These are phyloP conservation scores for Elaeis guineensis DNA, from an alignment of 176 grass and related monocot species.

Conservation along the genomic window DNA sequence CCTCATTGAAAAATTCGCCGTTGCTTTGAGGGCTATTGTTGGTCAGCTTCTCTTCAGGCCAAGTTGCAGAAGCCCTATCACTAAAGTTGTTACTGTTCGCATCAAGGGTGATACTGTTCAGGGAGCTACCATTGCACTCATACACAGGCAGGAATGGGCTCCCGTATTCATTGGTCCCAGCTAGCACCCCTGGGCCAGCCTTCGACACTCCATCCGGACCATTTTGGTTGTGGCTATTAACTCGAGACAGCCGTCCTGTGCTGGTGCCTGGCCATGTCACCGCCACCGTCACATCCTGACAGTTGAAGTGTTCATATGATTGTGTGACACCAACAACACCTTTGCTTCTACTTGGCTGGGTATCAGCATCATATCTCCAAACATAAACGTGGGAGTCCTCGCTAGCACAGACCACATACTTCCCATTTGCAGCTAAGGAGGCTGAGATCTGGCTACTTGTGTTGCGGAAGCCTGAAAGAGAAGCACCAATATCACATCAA, in stretches of 20 bases:
- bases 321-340: constrained; percentile 59
- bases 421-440: constrained; percentile 78
- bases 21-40: constrained; percentile 41
- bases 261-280: constrained; percentile 66
- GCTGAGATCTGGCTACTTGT: constrained; percentile 98
- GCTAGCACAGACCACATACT: constrained; percentile 81
- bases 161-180: constrained; percentile 15
- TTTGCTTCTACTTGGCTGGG: constrained; percentile 64
- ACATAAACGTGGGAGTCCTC: constrained; percentile 94
- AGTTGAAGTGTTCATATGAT: constrained; percentile 94
- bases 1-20: constrained; percentile 41
- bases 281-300: constrained; percentile 69
- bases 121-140: constrained; percentile 20
- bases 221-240: constrained; percentile 33
- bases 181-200: constrained; percentile 14
- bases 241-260: constrained; percentile 20
- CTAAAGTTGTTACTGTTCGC: constrained; percentile 14
- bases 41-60: constrained; percentile 38
- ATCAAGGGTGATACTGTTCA: constrained; percentile 4
- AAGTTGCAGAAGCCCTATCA: constrained; percentile 25
- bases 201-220: constrained; percentile 35
- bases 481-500: not conserved
- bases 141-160: constrained; percentile 21
- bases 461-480: constrained; percentile 73
- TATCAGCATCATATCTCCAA: constrained; percentile 84